Evolutionary conservation across 108 stramenopile species (phyloP), one percentile per base, ranked within the genome.

Genomic region (Fragilaria crotonensis): DNA sequence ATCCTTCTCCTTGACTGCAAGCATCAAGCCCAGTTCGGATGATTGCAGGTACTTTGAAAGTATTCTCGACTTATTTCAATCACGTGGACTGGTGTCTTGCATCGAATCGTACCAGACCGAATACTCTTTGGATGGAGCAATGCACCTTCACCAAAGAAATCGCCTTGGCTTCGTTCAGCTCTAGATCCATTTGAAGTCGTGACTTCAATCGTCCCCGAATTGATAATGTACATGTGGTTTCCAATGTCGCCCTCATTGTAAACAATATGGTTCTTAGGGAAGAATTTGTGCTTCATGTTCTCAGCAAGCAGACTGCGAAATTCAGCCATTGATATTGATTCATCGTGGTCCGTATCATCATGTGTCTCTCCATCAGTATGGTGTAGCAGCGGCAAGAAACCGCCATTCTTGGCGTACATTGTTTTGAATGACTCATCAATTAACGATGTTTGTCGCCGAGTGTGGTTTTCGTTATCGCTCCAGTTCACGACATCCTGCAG

Each of bases 71-170:
- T 86, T 22, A 92, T 86, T 57, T 92, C 86, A 51, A 92, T 71
- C 2, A 78, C 86, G 69, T 92, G 86, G 23, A 92, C 80, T 1
- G 90, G 90, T 19, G 90, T 88, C 56, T 70, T 59, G 66, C 90
- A 92, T 22, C 69, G 67, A 50, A 87, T 73, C 0, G 90, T 81
- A 0, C 80, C 75, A 5, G 81, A 79, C 36, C 82, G 71, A 1
- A 62, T 73, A 33, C 76, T 76, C 26, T 63, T 54, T 18, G 85
- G 78, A 68, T 80, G 79, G 9, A 91, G 58, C 31, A 91, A 54
- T 20, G 85, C 86, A 25, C 86, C 90, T 58, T 91, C 90, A 5
- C 90, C 90, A 48, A 91, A 87, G 58, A 88, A 87, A 58, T 90
- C 84, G 7, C 77, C 77, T 46, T 57, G 53, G 29, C 62, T 61